Evolutionary conservation across 768 basidiomycete genomes (phyloP).

Genomic region (Hygrophoropsis aurantiaca): DNA sequence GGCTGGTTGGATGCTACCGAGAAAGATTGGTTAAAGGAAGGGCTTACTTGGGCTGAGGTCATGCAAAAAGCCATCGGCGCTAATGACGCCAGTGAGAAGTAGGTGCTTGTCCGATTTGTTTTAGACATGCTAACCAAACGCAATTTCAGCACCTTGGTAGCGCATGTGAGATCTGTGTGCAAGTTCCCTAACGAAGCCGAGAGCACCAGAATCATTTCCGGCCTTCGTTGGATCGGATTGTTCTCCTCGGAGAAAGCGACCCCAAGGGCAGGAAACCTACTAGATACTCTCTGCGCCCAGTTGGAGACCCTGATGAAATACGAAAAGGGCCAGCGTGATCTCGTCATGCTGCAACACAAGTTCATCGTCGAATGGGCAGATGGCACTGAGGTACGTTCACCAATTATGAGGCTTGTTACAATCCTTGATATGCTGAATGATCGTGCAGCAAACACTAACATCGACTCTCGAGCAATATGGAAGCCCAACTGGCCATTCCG

Average conservation of each 20-base stretch:
- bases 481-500: constrained; percentile 72
- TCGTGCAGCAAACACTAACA: constrained; percentile 72
- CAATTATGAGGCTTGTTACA: neutral
- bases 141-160: constrained; percentile 61
- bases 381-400: constrained; percentile 57
- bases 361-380: constrained; percentile 90
- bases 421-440: constrained; percentile 5
- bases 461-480: constrained; percentile 92
- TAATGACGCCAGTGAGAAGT: constrained; percentile 70
- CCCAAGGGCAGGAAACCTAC: constrained; percentile 70
- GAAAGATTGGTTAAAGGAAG: constrained; percentile 76
- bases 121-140: constrained; percentile 6
- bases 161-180: constrained; percentile 67
- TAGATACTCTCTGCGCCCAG: constrained; percentile 90
- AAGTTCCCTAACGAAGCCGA: constrained; percentile 73
- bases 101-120: constrained; percentile 10
- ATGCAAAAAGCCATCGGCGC: constrained; percentile 75
- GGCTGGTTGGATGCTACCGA: constrained; percentile 79
- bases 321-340: constrained; percentile 85
- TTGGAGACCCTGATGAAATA: constrained; percentile 94
- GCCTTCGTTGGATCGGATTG: constrained; percentile 90
- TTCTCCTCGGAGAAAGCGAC: constrained; percentile 70
- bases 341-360: constrained; percentile 98
- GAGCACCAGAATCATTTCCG: constrained; percentile 77
- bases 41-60: constrained; percentile 81